Evolutionary conservation across 345 rosid genomes (phyloP).

Genomic region (Diplotaxis tenuifolia): DNA sequence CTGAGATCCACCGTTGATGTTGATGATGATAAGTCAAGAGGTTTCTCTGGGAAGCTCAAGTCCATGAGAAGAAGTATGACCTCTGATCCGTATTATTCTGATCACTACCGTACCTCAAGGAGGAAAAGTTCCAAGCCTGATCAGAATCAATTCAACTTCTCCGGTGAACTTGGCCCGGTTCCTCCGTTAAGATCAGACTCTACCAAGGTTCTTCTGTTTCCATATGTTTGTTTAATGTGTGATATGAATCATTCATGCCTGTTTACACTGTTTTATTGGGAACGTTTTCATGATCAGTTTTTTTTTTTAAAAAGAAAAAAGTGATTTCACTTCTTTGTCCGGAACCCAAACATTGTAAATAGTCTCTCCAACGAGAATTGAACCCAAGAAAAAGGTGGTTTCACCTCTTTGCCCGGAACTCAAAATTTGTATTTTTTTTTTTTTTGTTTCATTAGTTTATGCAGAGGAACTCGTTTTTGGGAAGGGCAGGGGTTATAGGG

Average conservation of each 20-base stretch:
- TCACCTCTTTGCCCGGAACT: too few relatives aligned
- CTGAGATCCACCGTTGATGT: conserved; percentile 20
- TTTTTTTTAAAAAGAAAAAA: too few relatives aligned
- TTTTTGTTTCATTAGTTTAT: conserved; percentile 29
- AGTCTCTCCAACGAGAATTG: too few relatives aligned
- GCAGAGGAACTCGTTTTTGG: conserved; percentile 58
- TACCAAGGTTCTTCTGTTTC: conserved; percentile 49
- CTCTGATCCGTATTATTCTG: conserved; percentile 32
- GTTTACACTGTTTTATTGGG: not conserved
- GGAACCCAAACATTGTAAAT: too few relatives aligned
- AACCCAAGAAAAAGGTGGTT: too few relatives aligned
- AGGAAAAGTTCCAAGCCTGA: conserved; percentile 32
- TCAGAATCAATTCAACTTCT: conserved; percentile 41
- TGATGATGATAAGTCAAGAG: conserved; percentile 33
- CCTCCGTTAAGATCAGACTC: conserved; percentile 37
- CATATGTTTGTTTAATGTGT: not conserved
- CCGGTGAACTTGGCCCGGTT: conserved; percentile 56
- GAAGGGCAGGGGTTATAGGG: conserved; percentile 58
- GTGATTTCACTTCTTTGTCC: too few relatives aligned
- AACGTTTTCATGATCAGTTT: not conserved
- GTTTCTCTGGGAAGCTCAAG: conserved; percentile 42
- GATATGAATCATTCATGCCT: not conserved
- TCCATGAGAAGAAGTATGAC: conserved; percentile 37
- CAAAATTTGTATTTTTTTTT: too few relatives aligned
- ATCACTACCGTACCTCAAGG: conserved; percentile 23